A percentile compares a stretch with the other conserved stretches of the same genome.
These are phyloP conservation scores for Pseudogymnoascus sp. DNA, from an alignment of 2,329 filamentous ascomycete species.

Conservation along the genomic window DNA sequence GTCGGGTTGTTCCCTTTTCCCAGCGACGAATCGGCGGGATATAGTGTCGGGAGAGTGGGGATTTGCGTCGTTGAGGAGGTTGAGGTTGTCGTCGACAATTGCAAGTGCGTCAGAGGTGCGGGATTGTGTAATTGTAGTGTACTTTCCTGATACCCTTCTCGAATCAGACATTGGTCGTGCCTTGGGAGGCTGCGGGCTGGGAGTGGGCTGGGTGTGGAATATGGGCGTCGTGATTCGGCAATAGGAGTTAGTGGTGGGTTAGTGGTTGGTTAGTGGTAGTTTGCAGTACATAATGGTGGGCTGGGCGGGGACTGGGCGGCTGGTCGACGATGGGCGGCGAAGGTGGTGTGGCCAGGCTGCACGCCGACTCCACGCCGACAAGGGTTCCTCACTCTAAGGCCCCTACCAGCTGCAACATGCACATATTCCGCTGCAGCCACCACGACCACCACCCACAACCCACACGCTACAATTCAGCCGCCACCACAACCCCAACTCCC, in stretches of 20 bases:
- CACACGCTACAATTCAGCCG: background rate
- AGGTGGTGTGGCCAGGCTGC: background rate
- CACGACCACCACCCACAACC: background rate
- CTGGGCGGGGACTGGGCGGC: background rate
- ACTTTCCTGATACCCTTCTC: background rate
- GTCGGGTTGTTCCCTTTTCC: background rate
- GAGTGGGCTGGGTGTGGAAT: background rate
- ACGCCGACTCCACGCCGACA: too few relatives aligned
- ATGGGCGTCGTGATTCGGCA: background rate
- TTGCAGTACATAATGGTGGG: background rate
- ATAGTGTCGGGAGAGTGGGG: background rate
- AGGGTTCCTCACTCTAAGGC: background rate
- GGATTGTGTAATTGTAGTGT: background rate
- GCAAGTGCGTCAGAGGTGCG: background rate
- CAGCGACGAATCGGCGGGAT: background rate
- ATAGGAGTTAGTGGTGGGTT: background rate
- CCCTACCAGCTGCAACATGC: background rate
- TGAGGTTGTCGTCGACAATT: background rate
- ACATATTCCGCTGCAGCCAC: background rate
- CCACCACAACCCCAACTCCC: background rate
- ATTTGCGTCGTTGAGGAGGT: background rate
- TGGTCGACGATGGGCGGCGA: background rate
- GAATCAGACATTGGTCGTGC: conserved; percentile 6
- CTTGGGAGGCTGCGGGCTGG: background rate
- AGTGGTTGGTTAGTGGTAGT: background rate